Percentiles rank a stretch among this genome's conserved stretches.
These are phyloP conservation scores for Mucuna pruriens DNA, from an alignment of 306 rosid genomes.

Conservation along the genomic window DNA sequence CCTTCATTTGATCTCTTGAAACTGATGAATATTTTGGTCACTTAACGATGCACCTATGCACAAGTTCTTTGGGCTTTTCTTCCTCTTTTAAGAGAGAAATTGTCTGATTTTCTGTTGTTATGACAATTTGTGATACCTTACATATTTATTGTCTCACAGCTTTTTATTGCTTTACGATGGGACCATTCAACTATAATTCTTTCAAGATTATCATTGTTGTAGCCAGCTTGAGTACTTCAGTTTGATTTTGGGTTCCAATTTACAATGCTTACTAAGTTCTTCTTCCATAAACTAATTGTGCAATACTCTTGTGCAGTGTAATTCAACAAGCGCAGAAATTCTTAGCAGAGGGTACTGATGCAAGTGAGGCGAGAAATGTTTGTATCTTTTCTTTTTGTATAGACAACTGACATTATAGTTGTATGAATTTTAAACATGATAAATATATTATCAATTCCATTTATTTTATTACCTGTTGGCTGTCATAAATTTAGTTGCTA, in stretches of 20 bases:
- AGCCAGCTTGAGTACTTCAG: constrained; percentile 31
- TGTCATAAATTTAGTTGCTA: constrained; percentile 12
- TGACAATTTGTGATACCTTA: not conserved
- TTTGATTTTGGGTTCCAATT: constrained; percentile 20
- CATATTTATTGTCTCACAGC: constrained; percentile 6
- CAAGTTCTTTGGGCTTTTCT: constrained; percentile 13
- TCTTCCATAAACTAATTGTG: constrained; percentile 35
- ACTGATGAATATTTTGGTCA: constrained; percentile 36
- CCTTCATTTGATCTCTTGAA: constrained; percentile 18
- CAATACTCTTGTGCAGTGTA: constrained; percentile 59
- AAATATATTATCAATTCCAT: constrained; percentile 16
- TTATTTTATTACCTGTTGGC: not conserved
- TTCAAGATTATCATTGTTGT: not conserved
- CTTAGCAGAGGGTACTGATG: constrained; percentile 64
- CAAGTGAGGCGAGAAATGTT: constrained; percentile 82
- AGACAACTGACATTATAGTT: constrained; percentile 3
- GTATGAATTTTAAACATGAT: constrained; percentile 29
- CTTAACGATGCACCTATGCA: constrained; percentile 17
- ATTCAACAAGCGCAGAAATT: constrained; percentile 84
- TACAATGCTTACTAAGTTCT: constrained; percentile 31
- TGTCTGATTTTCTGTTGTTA: constrained; percentile 15
- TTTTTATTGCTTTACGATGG: constrained; percentile 20
- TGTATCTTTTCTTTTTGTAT: constrained; percentile 37
- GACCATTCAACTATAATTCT: constrained; percentile 9
- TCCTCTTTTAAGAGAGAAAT: not conserved